A percentile compares a stretch with the other conserved stretches of the same genome.
phyloP scores from a whole-genome alignment of 257 asterid species.

The Scutellaria baicalensis region DNA sequence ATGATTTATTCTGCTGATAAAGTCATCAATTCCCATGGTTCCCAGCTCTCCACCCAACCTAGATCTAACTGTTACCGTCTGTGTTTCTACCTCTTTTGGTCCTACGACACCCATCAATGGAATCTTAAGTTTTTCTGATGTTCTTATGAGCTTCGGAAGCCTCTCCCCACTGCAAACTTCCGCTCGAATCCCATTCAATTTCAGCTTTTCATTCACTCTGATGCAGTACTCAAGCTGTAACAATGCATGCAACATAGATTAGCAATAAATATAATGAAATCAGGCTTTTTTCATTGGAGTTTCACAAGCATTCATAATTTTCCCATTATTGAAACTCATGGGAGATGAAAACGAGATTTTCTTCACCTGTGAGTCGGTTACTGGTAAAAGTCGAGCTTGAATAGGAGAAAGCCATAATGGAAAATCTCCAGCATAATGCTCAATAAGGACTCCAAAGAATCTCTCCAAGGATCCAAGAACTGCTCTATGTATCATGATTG shows the following conservation, averaged over 20 bases:
- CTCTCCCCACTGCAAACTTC: slow-evolving; percentile 83
- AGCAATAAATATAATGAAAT: neutral
- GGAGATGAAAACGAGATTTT: neutral
- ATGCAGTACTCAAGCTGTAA: slow-evolving; percentile 76
- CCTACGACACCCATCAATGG: slow-evolving; percentile 97
- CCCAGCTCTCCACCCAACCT: slow-evolving; percentile 85
- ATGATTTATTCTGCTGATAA: slow-evolving; percentile 37
- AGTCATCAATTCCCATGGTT: slow-evolving; percentile 63
- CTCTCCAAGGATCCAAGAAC: slow-evolving; percentile 94
- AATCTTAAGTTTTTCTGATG: slow-evolving; percentile 75
- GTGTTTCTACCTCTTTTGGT: slow-evolving; percentile 66
- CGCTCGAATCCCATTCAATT: slow-evolving; percentile 56
- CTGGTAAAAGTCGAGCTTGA: slow-evolving; percentile 81
- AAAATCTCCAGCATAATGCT: slow-evolving; percentile 92
- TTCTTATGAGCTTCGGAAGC: slow-evolving; percentile 79
- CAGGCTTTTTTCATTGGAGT: neutral
- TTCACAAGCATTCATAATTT: neutral
- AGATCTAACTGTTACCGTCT: slow-evolving; percentile 69
- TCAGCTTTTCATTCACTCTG: slow-evolving; percentile 49
- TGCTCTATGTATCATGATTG: slow-evolving; percentile 93
- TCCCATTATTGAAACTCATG: neutral
- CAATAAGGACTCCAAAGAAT: slow-evolving; percentile 89
- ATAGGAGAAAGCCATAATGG: slow-evolving; percentile 96
- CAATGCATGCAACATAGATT: neutral
- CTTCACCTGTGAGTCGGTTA: slow-evolving; percentile 77